These are phyloP conservation scores for Conticribra weissflogii DNA, from an alignment of 108 stramenopile genomes.

Conservation along the genomic window DNA sequence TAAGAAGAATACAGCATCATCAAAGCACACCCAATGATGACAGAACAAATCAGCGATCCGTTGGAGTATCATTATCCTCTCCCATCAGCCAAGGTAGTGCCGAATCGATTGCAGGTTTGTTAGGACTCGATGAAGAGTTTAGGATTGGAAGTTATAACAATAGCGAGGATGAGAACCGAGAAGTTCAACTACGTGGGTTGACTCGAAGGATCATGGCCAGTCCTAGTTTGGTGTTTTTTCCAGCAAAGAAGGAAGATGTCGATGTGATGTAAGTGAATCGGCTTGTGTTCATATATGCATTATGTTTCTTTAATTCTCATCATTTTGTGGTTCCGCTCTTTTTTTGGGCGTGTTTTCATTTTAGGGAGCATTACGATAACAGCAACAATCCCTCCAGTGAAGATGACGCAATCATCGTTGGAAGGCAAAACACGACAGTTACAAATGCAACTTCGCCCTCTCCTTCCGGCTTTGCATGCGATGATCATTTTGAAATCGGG, in stretches of 20 bases:
- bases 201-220: conserved; percentile 75
- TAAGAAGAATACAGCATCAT: too few relatives aligned
- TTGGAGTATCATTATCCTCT: neutral
- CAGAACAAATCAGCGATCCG: neutral
- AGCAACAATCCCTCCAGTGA: neutral
- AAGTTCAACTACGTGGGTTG: conserved; percentile 79
- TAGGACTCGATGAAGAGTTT: conserved; percentile 46
- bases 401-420: too few relatives aligned
- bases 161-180: conserved; percentile 63
- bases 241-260: conserved; percentile 73
- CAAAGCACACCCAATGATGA: too few relatives aligned
- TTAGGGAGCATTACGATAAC: conserved; percentile 26
- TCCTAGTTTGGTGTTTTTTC: conserved; percentile 74
- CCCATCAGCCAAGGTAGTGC: conserved; percentile 13
- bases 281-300: neutral
- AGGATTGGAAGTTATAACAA: conserved; percentile 20
- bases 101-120: conserved; percentile 38
- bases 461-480: conserved; percentile 1
- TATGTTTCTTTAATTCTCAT: neutral
- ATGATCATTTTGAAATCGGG: conserved; percentile 24
- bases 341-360: neutral
- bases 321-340: neutral
- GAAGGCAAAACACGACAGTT: too few relatives aligned
- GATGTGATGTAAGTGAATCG: conserved; percentile 71
- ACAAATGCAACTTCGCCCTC: too few relatives aligned